Percentiles rank a stretch among this genome's conserved stretches.
phyloP scores from a whole-genome alignment of 2,329 filamentous ascomycete genomes.

The Ophiostoma novo-ulmi region DNA sequence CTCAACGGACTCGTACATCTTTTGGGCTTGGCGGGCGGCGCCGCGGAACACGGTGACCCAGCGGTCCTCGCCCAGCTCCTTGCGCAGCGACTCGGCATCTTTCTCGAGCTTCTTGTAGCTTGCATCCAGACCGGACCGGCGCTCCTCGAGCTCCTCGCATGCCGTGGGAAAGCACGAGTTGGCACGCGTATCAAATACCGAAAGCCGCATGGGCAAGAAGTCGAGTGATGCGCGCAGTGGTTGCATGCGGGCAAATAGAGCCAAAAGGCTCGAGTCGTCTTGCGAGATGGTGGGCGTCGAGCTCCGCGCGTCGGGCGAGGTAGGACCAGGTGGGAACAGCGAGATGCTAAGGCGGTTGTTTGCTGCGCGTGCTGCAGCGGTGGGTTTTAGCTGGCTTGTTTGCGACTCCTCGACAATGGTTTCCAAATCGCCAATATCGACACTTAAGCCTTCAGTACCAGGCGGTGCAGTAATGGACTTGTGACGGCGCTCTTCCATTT shows the following conservation, averaged over 20 bases:
- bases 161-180: slow-evolving; percentile 79
- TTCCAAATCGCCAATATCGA: slow-evolving; percentile 82
- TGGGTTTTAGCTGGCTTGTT: slow-evolving; percentile 13
- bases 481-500: slow-evolving; percentile 95
- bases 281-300: slow-evolving; percentile 53
- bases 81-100: slow-evolving; percentile 81
- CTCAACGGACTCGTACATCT: slow-evolving; percentile 95
- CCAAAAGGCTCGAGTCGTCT: slow-evolving; percentile 83
- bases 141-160: slow-evolving; percentile 78
- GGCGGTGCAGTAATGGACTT: slow-evolving; percentile 65
- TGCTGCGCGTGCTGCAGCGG: slow-evolving; percentile 42
- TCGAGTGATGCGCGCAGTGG: slow-evolving; percentile 87
- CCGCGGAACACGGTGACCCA: slow-evolving; percentile 96
- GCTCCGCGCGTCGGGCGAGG: slow-evolving; percentile 42
- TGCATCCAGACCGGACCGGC: slow-evolving; percentile 69
- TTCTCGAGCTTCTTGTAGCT: slow-evolving; percentile 82
- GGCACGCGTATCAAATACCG: slow-evolving; percentile 76
- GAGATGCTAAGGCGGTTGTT: slow-evolving; percentile 66
- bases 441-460: slow-evolving; percentile 47
- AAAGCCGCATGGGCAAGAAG: slow-evolving; percentile 90
- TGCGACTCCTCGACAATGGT: slow-evolving; percentile 85
- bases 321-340: slow-evolving; percentile 58
- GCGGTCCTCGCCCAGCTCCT: slow-evolving; percentile 88
- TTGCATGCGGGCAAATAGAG: slow-evolving; percentile 91
- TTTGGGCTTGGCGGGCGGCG: slow-evolving; percentile 83